Conservation (phyloP, 1,284 basidiomycete species). For the Clitocybe nebularis region DNA sequence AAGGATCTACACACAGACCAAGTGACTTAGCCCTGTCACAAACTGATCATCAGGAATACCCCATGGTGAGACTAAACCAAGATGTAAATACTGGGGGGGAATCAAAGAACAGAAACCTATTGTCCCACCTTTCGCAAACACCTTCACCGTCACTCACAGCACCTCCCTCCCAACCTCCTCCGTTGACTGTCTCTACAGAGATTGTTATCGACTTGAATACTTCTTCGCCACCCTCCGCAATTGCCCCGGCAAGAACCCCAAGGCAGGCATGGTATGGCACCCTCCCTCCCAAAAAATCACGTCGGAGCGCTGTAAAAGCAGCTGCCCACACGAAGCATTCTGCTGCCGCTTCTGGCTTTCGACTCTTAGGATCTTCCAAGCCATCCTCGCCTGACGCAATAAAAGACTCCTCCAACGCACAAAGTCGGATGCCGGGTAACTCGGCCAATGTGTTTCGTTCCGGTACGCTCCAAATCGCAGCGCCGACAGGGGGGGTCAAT, state of each 20-base stretch:
- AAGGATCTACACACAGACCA: neutral
- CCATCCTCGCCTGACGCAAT: neutral
- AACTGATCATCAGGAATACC: neutral
- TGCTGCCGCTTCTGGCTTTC: neutral
- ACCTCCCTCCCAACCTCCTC: neutral
- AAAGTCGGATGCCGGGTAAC: neutral
- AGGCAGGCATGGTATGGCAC: constrained; percentile 31
- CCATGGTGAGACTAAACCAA: neutral
- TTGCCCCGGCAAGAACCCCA: too few species aligned
- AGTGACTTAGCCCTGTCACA: neutral
- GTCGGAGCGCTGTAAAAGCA: constrained; percentile 6
- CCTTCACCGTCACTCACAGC: too few species aligned
- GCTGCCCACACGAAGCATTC: constrained; percentile 1
- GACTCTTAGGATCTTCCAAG: neutral
- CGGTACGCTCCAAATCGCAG: constrained; percentile 20
- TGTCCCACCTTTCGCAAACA: too few species aligned
- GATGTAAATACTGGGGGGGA: neutral
- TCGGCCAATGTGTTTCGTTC: constrained; percentile 18
- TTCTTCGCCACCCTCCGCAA: constrained; percentile 7
- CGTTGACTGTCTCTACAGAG: neutral
- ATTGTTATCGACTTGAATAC: neutral
- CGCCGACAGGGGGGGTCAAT: constrained; percentile 1
- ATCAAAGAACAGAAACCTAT: too few species aligned
- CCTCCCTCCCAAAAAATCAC: constrained; percentile 8
- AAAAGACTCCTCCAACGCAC: neutral